Percentiles rank a stretch among this genome's conserved stretches.
phyloP scores from a whole-genome alignment of 2,329 filamentous ascomycete species.

The Apiospora hydei region DNA sequence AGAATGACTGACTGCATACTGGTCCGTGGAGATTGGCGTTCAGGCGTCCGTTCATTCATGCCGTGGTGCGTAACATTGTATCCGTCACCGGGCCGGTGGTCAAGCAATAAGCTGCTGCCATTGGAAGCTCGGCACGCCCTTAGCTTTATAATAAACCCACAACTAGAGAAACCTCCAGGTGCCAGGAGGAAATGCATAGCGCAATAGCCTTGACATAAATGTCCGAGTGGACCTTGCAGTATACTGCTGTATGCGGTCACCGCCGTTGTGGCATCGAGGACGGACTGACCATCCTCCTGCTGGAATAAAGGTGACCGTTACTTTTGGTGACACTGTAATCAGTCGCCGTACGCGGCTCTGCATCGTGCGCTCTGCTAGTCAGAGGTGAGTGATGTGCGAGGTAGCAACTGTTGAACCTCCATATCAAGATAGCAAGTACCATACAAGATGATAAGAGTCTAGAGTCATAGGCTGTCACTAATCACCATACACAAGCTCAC shows the following conservation, averaged over 20 bases:
- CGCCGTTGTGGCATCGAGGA: not conserved
- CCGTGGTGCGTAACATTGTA: not conserved
- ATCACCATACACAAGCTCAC: not conserved
- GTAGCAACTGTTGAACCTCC: not conserved
- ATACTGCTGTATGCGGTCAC: not conserved
- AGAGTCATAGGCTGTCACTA: not conserved
- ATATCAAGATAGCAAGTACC: not conserved
- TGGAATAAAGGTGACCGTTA: no score
- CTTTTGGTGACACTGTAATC: not conserved
- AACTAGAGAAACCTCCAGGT: not conserved
- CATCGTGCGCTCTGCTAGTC: not conserved
- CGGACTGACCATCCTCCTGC: not conserved
- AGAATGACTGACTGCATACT: slow-evolving; percentile 4
- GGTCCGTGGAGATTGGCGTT: slow-evolving; percentile 15
- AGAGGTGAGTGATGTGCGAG: not conserved
- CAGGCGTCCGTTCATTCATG: not conserved
- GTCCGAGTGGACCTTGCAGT: not conserved
- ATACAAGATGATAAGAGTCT: not conserved
- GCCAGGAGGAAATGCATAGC: not conserved
- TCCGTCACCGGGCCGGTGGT: not conserved
- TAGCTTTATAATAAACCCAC: not conserved
- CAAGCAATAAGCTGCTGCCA: not conserved
- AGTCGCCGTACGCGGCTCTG: no score
- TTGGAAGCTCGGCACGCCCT: slow-evolving; percentile 5
- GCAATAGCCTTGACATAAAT: not conserved